Conservation (phyloP, 2,329 filamentous ascomycete species). For the Cytospora schulzeri region DNA sequence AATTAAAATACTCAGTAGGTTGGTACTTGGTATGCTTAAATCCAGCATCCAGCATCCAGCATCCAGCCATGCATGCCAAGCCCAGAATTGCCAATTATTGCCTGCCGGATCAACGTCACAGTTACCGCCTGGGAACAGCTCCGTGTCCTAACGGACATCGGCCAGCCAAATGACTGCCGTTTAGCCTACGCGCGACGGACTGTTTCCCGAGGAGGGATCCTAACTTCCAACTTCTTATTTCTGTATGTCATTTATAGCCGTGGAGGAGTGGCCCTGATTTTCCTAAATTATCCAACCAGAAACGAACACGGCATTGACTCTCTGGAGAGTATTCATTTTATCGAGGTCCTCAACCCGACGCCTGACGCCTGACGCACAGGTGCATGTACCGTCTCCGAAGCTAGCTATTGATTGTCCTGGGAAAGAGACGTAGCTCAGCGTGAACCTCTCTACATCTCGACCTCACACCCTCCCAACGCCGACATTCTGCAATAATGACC, state of each 20-base stretch:
- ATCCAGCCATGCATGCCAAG: too few relatives aligned
- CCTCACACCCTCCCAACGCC: background rate
- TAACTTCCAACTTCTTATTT: background rate
- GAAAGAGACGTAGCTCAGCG: constrained; percentile 2
- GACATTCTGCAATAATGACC: constrained; percentile 29
- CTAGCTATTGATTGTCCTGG: constrained; percentile 2
- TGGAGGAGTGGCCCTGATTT: background rate
- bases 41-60: too few relatives aligned
- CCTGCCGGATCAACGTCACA: constrained; percentile 22
- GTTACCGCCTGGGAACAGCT: constrained; percentile 14
- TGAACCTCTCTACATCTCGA: constrained; percentile 6
- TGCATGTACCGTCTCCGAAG: constrained; percentile 8
- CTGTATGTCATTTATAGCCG: background rate
- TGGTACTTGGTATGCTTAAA: too few relatives aligned
- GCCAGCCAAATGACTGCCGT: constrained; percentile 13
- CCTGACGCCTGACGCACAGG: constrained; percentile 1
- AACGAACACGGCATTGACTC: background rate
- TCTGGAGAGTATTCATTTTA: background rate
- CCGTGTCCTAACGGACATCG: constrained; percentile 23
- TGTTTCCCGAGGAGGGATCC: background rate
- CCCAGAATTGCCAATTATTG: constrained; percentile 9
- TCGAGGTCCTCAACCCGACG: background rate
- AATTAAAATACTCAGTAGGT: too few relatives aligned
- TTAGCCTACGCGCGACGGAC: constrained; percentile 12
- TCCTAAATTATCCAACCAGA: background rate